Evolutionary conservation across 768 basidiomycete species (phyloP), one percentile per base, ranked within the genome.

Genomic region (Tulasnella sp.): DNA sequence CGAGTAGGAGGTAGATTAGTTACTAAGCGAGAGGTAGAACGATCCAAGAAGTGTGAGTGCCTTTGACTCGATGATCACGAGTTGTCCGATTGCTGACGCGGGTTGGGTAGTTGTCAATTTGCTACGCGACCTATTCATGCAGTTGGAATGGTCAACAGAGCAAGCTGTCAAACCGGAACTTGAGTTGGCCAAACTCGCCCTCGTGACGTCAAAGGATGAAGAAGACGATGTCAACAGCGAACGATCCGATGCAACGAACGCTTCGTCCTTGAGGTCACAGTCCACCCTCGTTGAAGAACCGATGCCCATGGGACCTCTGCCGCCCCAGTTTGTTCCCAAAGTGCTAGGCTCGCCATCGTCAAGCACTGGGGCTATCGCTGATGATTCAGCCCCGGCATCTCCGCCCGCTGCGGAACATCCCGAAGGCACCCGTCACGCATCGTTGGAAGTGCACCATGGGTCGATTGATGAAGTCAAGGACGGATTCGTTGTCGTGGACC

Each of bases 141-240:
- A 91, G 72, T 86, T 97, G 45, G 91, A 94, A 79, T 88, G 87
- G 78, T 86, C 87, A 75, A 87, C 90, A 67, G 82, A 85, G 1
- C 83, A 89, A 6, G 87, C 94, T 17, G 89, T 97, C 22, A 94
- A 93, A 0, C 95, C 95, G 0, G 90, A 90, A 3, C 84, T 93
- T 67, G 93, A 97, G 79, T 86, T 97, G 25, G 95, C 95, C 8
- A 95, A 97, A 81, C 88, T 97, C 29, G 96, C 95, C 0, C 87
- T 97, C 25, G 91, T 96, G 40, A 95, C 95, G 6, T 92, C 93
- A 2, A 89, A 93, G 80, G 94, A 96, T 78, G 95, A 96, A 82
- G 92, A 93, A 82, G 93, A 93, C 78, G 93, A 92, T 77, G 91
- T 0, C 92, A 92, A 80, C 29, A 72, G 71, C 67, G 74, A 31